Evolutionary conservation across 106 monocot species (phyloP), one percentile per base, ranked within the genome.

Genomic region (Allium fistulosum): DNA sequence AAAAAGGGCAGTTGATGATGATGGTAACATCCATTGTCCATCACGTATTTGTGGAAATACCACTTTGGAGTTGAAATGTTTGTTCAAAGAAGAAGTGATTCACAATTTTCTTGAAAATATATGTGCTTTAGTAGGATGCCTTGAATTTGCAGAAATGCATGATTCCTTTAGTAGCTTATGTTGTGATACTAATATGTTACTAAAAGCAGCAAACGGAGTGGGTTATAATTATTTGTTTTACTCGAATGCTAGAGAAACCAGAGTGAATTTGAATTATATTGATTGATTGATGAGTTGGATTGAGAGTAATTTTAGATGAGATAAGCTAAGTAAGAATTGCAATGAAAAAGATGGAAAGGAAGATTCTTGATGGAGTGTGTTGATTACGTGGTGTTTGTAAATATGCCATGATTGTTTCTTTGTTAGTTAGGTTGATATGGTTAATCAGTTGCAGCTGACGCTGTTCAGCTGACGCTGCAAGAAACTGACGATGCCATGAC

Each of bases 11-110:
- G 48, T 72, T 7, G 74, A 86, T 22, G 51, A 46, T 57, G 83
- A 90, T 78, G 86, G 86, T 27, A 86, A 82, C 66, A 85, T 90
- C 73, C 86, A 80, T 69, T 90, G 90, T 60, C 83, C 86, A 1
- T 74, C 83, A 9, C 85, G 86, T 62, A 86, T 85, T 8, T 90
- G 90, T 62, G 80, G 78, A 46, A 55, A 56, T 55, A 63, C 71
- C 8, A 11, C 71, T 57, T 62, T 90, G 78, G 74, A 86, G 61
- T 64, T 90, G 17, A 90, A 73, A 64, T 81, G 76, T 65, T 69
- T 90, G 48, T 65, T 85, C 65, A 49, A 65, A 10, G 86, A 90
- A 46, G 46, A 76, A 1, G 52, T 62, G 14, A 61, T 90, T 60
- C 57, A 59, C 9, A 72, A 80, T 15, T 62, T 86, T 18, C 75